Percentiles rank a stretch among this genome's conserved stretches.
Conservation (phyloP, 2,329 filamentous ascomycete species). For the Aspergillus eucalypticola region DNA sequence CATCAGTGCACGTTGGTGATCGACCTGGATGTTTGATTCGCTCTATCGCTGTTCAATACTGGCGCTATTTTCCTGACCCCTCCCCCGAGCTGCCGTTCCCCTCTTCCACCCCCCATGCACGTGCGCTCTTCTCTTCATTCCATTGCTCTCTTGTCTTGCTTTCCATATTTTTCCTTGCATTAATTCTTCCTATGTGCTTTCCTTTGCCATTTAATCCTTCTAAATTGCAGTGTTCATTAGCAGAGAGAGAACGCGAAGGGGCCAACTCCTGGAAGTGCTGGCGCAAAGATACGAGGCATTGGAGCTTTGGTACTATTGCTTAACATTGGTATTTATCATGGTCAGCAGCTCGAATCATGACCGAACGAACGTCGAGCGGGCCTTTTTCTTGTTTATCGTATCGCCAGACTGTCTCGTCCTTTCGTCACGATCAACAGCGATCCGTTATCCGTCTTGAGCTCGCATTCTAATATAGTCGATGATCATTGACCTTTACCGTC, state of each 20-base stretch:
- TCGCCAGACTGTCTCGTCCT: conserved; percentile 27
- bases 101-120: background rate
- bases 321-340: conserved; percentile 30
- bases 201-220: conserved; percentile 11
- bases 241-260: background rate
- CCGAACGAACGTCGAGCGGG: conserved; percentile 31
- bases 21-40: conserved; percentile 1
- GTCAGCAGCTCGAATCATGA: conserved; percentile 29
- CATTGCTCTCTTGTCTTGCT: conserved; percentile 6
- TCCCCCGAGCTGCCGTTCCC: background rate
- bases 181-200: conserved; percentile 5
- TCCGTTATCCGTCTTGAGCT: conserved; percentile 24
- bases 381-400: conserved; percentile 18
- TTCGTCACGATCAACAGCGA: conserved; percentile 24
- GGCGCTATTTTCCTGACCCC: background rate
- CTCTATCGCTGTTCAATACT: background rate
- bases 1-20: background rate
- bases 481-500: conserved; percentile 20
- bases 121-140: background rate
- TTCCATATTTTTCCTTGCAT: background rate
- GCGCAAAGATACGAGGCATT: conserved; percentile 7
- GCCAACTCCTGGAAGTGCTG: background rate
- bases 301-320: conserved; percentile 13
- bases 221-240: conserved; percentile 11
- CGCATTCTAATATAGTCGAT: conserved; percentile 29